phyloP scores from a whole-genome alignment of 148 eudicot genomes.

The Nyssa sinensis region DNA sequence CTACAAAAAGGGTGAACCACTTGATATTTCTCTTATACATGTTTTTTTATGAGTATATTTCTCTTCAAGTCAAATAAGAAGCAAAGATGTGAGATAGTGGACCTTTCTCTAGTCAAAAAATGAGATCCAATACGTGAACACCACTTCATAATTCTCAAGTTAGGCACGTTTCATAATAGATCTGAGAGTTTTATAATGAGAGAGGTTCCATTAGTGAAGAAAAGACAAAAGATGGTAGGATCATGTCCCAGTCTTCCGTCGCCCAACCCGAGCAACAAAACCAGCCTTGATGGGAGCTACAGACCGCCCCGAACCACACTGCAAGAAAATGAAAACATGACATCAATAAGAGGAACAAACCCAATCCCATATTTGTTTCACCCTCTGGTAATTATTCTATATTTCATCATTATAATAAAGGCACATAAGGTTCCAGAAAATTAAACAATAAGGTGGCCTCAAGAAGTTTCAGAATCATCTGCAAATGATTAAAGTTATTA shows the following conservation, averaged over 20 bases:
- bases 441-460: neutral
- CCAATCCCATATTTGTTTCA: neutral
- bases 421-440: neutral
- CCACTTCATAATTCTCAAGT: too few species aligned
- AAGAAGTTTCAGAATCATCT: neutral
- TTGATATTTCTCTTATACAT: neutral
- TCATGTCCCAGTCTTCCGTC: conserved; percentile 47
- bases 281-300: conserved; percentile 65
- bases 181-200: neutral
- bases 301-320: conserved; percentile 72
- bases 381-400: neutral
- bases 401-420: neutral
- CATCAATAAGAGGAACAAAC: neutral
- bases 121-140: too few species aligned
- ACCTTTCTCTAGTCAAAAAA: too few species aligned
- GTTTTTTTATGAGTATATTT: neutral
- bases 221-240: neutral
- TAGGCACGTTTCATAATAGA: neutral
- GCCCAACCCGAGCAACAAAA: conserved; percentile 53
- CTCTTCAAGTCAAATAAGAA: neutral
- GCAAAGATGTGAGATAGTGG: too few species aligned
- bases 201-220: neutral
- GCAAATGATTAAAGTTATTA: neutral
- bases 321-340: conserved; percentile 8
- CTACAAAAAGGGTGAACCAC: neutral